These are phyloP conservation scores for Saccharomycodes ludwigii DNA, from an alignment of 805 yeast species.

Conservation along the genomic window DNA sequence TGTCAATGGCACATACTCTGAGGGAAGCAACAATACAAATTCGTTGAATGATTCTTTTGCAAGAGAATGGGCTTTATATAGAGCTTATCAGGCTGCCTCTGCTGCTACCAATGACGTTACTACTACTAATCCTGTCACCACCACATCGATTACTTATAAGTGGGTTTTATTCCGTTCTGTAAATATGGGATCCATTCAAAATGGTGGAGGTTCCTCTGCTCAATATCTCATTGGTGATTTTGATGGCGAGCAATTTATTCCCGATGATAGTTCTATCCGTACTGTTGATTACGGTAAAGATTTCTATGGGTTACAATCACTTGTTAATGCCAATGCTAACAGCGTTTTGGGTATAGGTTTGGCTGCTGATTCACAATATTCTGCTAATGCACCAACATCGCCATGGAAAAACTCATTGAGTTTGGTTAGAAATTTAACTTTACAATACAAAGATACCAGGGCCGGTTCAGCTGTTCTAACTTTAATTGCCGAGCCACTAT, in stretches of 20 bases:
- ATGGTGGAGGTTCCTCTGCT: slow-evolving; percentile 30
- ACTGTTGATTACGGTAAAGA: slow-evolving; percentile 27
- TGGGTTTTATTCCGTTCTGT: slow-evolving; percentile 29
- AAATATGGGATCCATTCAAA: slow-evolving; percentile 29
- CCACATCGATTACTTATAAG: slow-evolving; percentile 11
- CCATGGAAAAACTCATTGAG: slow-evolving; percentile 28
- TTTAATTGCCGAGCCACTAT: slow-evolving; percentile 18
- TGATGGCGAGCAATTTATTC: slow-evolving; percentile 26
- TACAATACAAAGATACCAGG: slow-evolving; percentile 17
- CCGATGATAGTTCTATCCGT: slow-evolving; percentile 21
- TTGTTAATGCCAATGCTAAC: slow-evolving; percentile 17
- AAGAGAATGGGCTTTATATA: too few species aligned
- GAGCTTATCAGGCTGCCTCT: too few species aligned
- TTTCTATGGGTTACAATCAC: slow-evolving; percentile 29
- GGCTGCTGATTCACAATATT: slow-evolving; percentile 34
- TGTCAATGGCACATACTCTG: too few species aligned
- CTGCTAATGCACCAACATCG: slow-evolving; percentile 23
- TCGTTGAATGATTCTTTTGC: too few species aligned
- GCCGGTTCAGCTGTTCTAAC: slow-evolving; percentile 12
- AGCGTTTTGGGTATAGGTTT: slow-evolving; percentile 27
- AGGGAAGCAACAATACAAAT: too few species aligned
- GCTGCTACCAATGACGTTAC: too few species aligned
- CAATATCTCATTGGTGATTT: slow-evolving; percentile 31
- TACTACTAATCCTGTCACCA: slow-evolving; percentile 7
- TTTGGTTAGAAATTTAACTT: slow-evolving; percentile 19